Base-by-base conservation (phyloP, 495 filamentous ascomycete genomes). In the Penicillium silybi region DNA sequence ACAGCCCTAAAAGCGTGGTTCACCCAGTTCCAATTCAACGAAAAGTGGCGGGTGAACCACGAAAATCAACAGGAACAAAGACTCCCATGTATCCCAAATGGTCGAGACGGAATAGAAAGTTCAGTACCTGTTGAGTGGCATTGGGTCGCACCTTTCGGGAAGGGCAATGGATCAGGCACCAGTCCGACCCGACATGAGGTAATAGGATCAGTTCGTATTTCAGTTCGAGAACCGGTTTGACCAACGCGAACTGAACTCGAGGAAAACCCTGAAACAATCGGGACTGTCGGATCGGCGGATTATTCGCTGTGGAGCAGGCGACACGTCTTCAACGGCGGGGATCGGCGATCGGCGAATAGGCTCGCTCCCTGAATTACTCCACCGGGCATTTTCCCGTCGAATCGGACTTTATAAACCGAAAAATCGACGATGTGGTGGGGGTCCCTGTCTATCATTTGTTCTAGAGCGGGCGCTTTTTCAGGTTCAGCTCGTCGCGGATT, bases 381-480 rank as follows among this genome's bases (percentile, higher is more conserved):
- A 13, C 41, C 25, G n/a, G 18, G 35, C 13, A 17, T 17, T 6
- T 39, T 19, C 19, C 45, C 34, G 23, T 23, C 56, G 48, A 59
- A 59, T 59, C 37, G 46, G n/a, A n/a, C n/a, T n/a, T n/a, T n/a
- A n/a, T n/a, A n/a, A n/a, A n/a, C n/a, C n/a, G 39, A 1, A 11
- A 32, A 32, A 13, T 15, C 11, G 2, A n/a, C n/a, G n/a, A n/a
- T n/a, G n/a, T n/a, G n/a, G n/a, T 3, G 10, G 11, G 45, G 42
- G 52, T 43, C 52, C 48, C 56, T 62, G 59, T 52, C 51, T 46
- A 58, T 58, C 51, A 50, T 13, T 55, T 44, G 50, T 26, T 61
- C 58, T 61, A 61, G 58, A 61, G 29, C 29, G 9, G 9, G 1
- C 7, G n/a, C n/a, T n/a, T n/a, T n/a, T n/a, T n/a, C n/a, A n/a